These are phyloP conservation scores for Panicum miliaceum DNA, from an alignment of 176 grass and related monocot genomes.

Conservation along the genomic window DNA sequence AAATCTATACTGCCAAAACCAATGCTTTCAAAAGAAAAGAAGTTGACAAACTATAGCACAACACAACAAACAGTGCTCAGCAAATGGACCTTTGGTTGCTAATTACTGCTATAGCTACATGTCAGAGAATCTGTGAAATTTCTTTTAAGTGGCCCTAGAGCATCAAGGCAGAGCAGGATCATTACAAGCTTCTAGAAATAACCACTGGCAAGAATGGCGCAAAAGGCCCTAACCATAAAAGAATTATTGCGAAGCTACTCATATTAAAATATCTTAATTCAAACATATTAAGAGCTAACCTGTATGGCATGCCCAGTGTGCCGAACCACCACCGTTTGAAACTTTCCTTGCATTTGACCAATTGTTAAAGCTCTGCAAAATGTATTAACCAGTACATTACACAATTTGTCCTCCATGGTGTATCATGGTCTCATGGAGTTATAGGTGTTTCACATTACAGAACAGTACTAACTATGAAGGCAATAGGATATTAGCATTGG, in stretches of 20 bases:
- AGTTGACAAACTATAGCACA: not conserved
- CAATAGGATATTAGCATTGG: not conserved
- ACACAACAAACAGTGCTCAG: not conserved
- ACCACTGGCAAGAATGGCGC: not conserved
- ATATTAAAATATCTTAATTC: constrained; percentile 4
- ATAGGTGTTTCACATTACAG: constrained; percentile 18
- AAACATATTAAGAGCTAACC: constrained; percentile 57
- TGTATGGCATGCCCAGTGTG: constrained; percentile 99
- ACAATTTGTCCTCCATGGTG: constrained; percentile 27
- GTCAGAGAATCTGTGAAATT: not conserved
- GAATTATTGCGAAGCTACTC: not conserved
- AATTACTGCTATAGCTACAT: not conserved
- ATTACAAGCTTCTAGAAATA: constrained; percentile 16
- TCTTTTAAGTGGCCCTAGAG: constrained; percentile 11
- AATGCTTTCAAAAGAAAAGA: constrained; percentile 4
- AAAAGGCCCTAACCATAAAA: constrained; percentile 22
- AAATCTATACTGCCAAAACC: constrained; percentile 12
- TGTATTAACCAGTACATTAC: constrained; percentile 32
- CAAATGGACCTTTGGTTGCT: constrained; percentile 9
- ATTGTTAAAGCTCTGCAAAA: constrained; percentile 89
- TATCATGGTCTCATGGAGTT: not conserved
- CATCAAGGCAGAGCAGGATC: constrained; percentile 1
- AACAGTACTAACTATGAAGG: not conserved
- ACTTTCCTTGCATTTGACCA: constrained; percentile 99
- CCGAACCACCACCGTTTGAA: constrained; percentile 87